Evolutionary conservation across 805 yeast species (phyloP), one percentile per base, ranked within the genome.

Genomic region (Lipomyces kockii): DNA sequence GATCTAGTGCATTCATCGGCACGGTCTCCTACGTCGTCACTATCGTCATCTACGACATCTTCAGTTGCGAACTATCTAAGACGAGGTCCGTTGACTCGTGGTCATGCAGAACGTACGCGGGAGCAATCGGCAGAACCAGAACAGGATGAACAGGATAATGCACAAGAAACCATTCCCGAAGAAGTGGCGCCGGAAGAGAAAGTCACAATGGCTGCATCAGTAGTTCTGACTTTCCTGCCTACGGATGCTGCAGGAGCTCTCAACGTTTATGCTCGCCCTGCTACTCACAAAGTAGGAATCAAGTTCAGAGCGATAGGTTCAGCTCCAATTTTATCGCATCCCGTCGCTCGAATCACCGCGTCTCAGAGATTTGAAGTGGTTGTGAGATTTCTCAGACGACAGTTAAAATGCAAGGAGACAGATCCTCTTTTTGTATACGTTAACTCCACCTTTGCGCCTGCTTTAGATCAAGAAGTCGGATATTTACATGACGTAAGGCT

Each of bases 271-370:
- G 58, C 76, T 9, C 71, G 65, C 20, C 69, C 72, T n/a, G 60
- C 71, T n/a, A 34, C 68, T 8, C 70, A 63, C 27, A 76, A 76
- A 51, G 79, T 83, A 14, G 78, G 83, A 1, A 78, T 86, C 20
- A 78, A 87, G 57, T 82, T 86, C 67, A 80, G 81, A 64, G 83
- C 89, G 3, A 83, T 86, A 52, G 89, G 89, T 0, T 83, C 87
- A 0, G 82, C 88, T 0, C 83, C 83, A 0, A 76, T 80, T 1
- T 78, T 86, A 25, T 75, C 75, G n/a, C 85, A 85, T n/a, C 76
- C 78, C 2, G 80, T 82, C 14, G 83, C 83, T 68, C 80, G 77
- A 58, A 84, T 86, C 3, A 77, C 83, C 2, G 75, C 82, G 3
- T 74, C 78, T 27, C 86, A 83, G 73, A 77, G 80, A n/a, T 80